These are phyloP conservation scores for Durotheca rogersii DNA, from an alignment of 495 filamentous ascomycete genomes.

Conservation along the genomic window DNA sequence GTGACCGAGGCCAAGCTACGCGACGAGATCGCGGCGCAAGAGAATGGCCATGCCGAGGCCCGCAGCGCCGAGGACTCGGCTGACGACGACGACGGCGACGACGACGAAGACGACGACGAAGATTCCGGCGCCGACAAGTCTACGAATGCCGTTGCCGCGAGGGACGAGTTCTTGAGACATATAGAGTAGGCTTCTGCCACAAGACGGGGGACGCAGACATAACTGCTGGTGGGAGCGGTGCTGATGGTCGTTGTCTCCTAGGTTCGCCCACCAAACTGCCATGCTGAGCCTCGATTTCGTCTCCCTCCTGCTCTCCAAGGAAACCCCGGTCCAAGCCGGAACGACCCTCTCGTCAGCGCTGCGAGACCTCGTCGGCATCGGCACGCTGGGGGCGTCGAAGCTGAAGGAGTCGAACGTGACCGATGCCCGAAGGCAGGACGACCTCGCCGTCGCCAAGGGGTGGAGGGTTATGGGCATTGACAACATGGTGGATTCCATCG, in stretches of 20 bases:
- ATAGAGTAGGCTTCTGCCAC: slow-evolving; percentile 43
- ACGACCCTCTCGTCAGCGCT: slow-evolving; percentile 67
- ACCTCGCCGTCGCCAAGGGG: slow-evolving; percentile 64
- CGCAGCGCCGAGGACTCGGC: slow-evolving; percentile 25
- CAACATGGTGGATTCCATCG: slow-evolving; percentile 68
- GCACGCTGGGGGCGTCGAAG: slow-evolving; percentile 72
- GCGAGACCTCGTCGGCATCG: slow-evolving; percentile 67
- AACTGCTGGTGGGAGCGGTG: background rate
- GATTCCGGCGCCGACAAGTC: slow-evolving; percentile 34
- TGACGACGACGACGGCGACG: no score
- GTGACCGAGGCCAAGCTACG: slow-evolving; percentile 63
- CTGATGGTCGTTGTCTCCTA: slow-evolving; percentile 8
- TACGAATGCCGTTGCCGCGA: slow-evolving; percentile 46
- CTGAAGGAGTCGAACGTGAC: slow-evolving; percentile 60
- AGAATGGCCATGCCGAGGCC: slow-evolving; percentile 33
- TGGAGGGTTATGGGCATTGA: slow-evolving; percentile 78
- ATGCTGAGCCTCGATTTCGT: slow-evolving; percentile 75
- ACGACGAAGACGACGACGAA: slow-evolving; percentile 38
- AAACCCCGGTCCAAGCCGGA: slow-evolving; percentile 65
- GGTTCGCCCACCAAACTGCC: slow-evolving; percentile 63
- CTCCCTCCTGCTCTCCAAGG: slow-evolving; percentile 79
- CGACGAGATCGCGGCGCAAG: slow-evolving; percentile 57
- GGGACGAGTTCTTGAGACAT: slow-evolving; percentile 55
- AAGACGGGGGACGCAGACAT: no score
- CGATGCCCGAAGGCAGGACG: slow-evolving; percentile 55